Conservation (phyloP, 2,329 filamentous ascomycete species). For the Colletotrichum gloeosporioides region DNA sequence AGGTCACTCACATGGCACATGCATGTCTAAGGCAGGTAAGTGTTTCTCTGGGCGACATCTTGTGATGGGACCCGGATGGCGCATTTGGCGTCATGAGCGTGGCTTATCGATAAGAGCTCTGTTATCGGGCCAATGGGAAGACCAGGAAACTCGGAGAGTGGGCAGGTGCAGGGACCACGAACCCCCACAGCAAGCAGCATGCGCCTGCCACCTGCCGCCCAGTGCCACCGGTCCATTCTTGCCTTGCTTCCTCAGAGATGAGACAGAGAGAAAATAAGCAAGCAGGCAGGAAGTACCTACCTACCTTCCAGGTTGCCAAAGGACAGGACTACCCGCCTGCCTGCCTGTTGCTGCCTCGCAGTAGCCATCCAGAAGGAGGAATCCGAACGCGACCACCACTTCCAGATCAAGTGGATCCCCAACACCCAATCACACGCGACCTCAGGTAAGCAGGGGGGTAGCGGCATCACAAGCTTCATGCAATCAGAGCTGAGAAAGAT, state of each 20-base stretch:
- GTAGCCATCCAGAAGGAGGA: background rate
- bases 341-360: background rate
- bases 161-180: background rate
- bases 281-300: background rate
- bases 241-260: background rate
- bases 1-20: constrained; percentile 16
- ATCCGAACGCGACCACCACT: background rate
- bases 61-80: constrained; percentile 16
- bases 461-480: constrained; percentile 11
- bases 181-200: background rate
- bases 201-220: background rate
- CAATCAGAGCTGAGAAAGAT: background rate
- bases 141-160: background rate
- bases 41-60: constrained; percentile 2
- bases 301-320: background rate
- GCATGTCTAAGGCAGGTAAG: background rate
- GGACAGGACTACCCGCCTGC: background rate
- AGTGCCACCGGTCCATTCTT: background rate
- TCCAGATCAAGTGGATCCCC: background rate
- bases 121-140: background rate
- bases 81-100: constrained; percentile 17
- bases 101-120: constrained; percentile 11
- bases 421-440: background rate
- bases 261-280: background rate
- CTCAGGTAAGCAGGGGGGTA: background rate